Evolutionary conservation across 2,329 filamentous ascomycete species (phyloP), one percentile per base, ranked within the genome.

Genomic region (Tolypocladium pustulatum): DNA sequence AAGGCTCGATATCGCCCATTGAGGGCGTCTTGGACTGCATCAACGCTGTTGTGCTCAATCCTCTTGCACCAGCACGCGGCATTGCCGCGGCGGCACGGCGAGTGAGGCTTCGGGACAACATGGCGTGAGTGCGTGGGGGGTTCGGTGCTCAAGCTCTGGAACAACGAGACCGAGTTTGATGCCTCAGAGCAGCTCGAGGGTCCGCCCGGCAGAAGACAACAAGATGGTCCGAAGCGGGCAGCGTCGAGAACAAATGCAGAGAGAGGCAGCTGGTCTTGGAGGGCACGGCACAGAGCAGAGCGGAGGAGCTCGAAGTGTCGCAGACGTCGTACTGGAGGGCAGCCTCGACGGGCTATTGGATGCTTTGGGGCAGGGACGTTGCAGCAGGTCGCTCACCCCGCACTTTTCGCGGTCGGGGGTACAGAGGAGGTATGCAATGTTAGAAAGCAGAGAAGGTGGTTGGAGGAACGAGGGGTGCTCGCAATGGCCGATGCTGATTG

Each of bases 1-100:
- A 71, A 22, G 75, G 73, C 80, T 88, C 78, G 67, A 99, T 85
- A 75, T 99, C 92, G 71, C 89, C 88, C 65, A 99, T 83, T 41
- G 88, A 85, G n/a, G 94, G 94, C 25, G 85, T 77, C 60, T 78
- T 79, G 62, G 62, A 65, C 58, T 72, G 68, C 62, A 71, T 68
- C 63, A 68, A 64, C 59, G 78, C 72, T 60, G 84, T 82, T 59
- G 81, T 80, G 69, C 79, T 78, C 69, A 89, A 81, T 65, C 83
- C 75, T 66, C 85, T 80, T 62, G 80, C 69, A 58, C 72, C 69
- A 65, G 76, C 75, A 68, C 78, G 80, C 62, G 76, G 75, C 64
- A 75, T 74, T 65, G 69, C 69, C 58, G 69, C 69, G 57, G 76
- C 73, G 58, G 67, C 68, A 61, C 72, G 68, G 65, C 78, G 81